Percentiles rank a stretch among this genome's conserved stretches.
phyloP scores from a whole-genome alignment of 306 rosid species.

The Rosa rugosa region DNA sequence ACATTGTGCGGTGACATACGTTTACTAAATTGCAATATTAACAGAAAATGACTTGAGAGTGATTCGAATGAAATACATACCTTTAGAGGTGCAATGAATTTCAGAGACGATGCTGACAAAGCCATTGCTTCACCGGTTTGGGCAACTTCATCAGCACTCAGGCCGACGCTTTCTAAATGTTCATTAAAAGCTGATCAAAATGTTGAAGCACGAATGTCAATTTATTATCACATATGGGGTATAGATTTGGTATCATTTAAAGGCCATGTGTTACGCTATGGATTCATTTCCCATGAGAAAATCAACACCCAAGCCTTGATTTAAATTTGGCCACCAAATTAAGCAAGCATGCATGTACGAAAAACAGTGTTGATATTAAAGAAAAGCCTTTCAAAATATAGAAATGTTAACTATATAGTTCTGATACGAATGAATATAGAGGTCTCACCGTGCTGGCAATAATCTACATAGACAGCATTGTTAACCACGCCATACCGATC shows the following conservation, averaged over 20 bases:
- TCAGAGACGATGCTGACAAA: conserved; percentile 61
- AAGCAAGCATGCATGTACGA: not conserved
- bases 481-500: conserved; percentile 93
- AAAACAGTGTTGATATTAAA: not conserved
- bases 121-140: conserved; percentile 70
- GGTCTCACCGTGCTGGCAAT: conserved; percentile 80
- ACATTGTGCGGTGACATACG: no score
- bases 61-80: conserved; percentile 33
- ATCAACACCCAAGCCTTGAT: not conserved
- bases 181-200: conserved; percentile 56
- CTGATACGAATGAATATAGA: conserved; percentile 11
- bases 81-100: conserved; percentile 78
- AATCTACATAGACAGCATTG: conserved; percentile 83
- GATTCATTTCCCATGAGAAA: conserved; percentile 1
- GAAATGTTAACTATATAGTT: not conserved
- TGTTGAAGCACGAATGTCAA: conserved; percentile 25
- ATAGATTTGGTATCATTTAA: no score
- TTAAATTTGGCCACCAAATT: not conserved
- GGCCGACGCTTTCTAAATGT: conserved; percentile 55
- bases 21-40: no score
- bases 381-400: not conserved
- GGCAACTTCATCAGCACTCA: conserved; percentile 60
- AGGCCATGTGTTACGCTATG: not conserved
- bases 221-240: not conserved
- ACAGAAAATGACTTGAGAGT: no score